These are phyloP conservation scores for Acanthamoeba lenticulata DNA, from an alignment of 208 protist genomes.

Conservation along the genomic window DNA sequence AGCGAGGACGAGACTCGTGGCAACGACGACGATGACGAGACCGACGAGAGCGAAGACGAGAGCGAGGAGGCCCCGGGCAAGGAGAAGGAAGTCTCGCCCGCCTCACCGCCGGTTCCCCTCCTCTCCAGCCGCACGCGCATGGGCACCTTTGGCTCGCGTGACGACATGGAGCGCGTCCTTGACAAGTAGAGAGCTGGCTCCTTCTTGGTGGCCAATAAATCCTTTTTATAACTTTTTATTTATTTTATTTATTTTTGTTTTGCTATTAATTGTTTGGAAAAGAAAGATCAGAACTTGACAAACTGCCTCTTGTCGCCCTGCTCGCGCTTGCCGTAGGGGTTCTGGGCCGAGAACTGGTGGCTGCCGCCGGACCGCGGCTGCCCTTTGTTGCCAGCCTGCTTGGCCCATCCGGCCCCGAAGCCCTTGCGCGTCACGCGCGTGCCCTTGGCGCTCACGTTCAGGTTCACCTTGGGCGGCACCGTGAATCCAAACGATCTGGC, in stretches of 20 bases:
- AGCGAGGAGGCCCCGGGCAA: background rate
- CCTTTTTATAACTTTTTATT: no score
- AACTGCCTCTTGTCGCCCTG: conserved; percentile 77
- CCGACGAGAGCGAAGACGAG: background rate
- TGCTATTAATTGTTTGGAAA: no score
- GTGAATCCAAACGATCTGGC: conserved; percentile 84
- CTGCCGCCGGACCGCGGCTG: background rate
- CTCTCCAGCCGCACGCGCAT: background rate
- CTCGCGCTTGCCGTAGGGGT: conserved; percentile 78
- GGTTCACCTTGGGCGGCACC: conserved; percentile 81
- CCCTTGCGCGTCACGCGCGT: background rate
- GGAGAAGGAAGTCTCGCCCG: background rate
- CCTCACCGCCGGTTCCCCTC: background rate
- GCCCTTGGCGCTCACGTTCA: conserved; percentile 43
- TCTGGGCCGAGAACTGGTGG: conserved; percentile 75
- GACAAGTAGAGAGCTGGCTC: no score
- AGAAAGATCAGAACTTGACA: conserved; percentile 57
- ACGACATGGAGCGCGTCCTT: background rate
- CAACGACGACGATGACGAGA: background rate
- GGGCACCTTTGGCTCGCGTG: background rate
- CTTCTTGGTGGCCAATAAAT: no score
- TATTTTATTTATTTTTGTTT: no score
- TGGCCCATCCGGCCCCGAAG: conserved; percentile 30
- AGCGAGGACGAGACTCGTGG: no score
- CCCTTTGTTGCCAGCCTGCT: background rate